Conservation (phyloP, 1,284 basidiomycete species). For the Lentinula novae-zelandiae region DNA sequence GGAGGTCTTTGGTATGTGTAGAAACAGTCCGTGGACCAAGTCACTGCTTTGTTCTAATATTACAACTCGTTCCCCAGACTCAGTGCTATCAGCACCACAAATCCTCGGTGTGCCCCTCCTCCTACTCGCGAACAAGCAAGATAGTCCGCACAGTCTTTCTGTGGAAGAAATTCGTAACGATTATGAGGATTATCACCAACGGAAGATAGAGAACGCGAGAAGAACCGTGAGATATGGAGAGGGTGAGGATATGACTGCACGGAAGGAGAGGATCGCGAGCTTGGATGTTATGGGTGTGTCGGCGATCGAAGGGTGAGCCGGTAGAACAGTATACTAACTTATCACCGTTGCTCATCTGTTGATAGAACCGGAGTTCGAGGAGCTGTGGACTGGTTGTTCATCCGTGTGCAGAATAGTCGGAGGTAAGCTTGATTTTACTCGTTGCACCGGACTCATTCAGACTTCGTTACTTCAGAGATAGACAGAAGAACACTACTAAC, state of each 20-base stretch:
- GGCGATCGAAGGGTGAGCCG: constrained; percentile 79
- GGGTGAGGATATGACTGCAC: constrained; percentile 42
- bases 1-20: constrained; percentile 85
- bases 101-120: constrained; percentile 86
- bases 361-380: constrained; percentile 82
- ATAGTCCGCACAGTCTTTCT: constrained; percentile 71
- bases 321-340: background rate
- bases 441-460: background rate
- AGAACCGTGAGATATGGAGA: constrained; percentile 47
- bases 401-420: constrained; percentile 86
- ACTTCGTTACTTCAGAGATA: background rate
- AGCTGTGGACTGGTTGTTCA: constrained; percentile 91
- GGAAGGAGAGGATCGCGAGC: constrained; percentile 72
- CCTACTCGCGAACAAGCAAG: constrained; percentile 92
- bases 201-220: constrained; percentile 63
- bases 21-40: background rate
- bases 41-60: constrained; percentile 16
- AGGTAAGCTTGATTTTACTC: background rate
- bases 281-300: constrained; percentile 89
- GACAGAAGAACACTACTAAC: background rate
- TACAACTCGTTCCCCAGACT: constrained; percentile 48
- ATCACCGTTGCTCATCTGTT: background rate
- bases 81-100: constrained; percentile 79
- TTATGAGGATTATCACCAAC: constrained; percentile 85
- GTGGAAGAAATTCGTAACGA: constrained; percentile 88